Evolutionary conservation across 2,329 filamentous ascomycete genomes (phyloP), one percentile per base, ranked within the genome.

Genomic region (Claviceps fusiformis): DNA sequence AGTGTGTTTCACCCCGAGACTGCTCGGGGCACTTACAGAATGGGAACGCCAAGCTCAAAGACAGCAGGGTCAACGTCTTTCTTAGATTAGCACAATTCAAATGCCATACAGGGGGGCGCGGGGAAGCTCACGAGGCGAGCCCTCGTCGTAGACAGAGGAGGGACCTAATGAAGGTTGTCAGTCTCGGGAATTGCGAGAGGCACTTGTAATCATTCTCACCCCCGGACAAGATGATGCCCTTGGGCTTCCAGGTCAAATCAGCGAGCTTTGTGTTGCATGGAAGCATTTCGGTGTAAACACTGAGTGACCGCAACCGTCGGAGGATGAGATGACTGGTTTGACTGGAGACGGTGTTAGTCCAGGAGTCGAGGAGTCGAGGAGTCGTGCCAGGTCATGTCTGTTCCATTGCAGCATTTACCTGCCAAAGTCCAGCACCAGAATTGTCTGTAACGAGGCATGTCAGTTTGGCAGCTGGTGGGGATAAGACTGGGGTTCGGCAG

Each of bases 211-310:
- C 27, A 46, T 27, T 55, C 53, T 39, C 52, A 64, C 71, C 73
- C 55, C 73, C 74, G 33, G 66, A 69, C 11, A 74, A 58, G 55
- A 95, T 86, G 60, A 97, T 83, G 62, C 91, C 92, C 66, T 86
- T 87, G 24, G 92, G 92, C 66, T 83, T 89, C 75, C 80, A 95
- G 49, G 75, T 67, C 35, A 95, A 77, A 57, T 93, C 87, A 7
- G 80, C 74, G 27, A 95, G 71, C 75, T 91, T 91, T 62, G 86
- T 83, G 53, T 85, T 93, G 71, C 89, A 95, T 33, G 88, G 87
- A 46, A 95, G 81, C 84, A 95, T 87, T 73, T 95, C 89, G 59
- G 82, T 83, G 75, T 88, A 95, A 31, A 62, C 56, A 46, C 24
- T 46, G 29, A 54, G 46, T 44, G 86, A 82, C 61, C 88, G 80